Conservation (phyloP, 805 yeast species). For the Maudiozyma bulderi region DNA sequence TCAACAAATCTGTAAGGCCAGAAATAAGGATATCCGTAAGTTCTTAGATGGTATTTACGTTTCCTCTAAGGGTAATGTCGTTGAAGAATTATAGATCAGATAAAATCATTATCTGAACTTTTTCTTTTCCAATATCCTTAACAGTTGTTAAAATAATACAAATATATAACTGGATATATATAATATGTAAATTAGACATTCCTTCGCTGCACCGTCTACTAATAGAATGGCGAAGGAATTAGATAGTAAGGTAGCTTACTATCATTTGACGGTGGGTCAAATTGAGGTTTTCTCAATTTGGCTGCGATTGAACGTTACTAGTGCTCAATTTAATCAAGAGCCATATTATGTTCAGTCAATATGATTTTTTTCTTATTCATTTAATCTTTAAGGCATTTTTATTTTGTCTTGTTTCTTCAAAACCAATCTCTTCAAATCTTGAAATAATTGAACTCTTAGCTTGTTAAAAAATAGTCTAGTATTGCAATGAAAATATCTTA, state of each 20-base stretch:
- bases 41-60: slow-evolving; percentile 99
- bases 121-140: not conserved
- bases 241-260: not conserved
- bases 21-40: slow-evolving; percentile 99
- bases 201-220: not conserved
- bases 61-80: slow-evolving; percentile 86
- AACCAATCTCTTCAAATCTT: no score
- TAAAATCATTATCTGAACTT: not conserved
- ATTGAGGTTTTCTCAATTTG: not conserved
- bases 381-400: not conserved
- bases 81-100: slow-evolving; percentile 41
- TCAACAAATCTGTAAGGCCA: slow-evolving; percentile 95
- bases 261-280: not conserved
- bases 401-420: not conserved
- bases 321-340: slow-evolving; percentile 14
- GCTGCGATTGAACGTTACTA: slow-evolving; percentile 9
- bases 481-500: no score
- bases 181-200: not conserved
- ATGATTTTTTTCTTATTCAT: not conserved
- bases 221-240: not conserved
- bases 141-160: not conserved
- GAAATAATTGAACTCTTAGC: no score
- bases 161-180: not conserved
- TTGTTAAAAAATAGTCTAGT: no score
- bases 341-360: slow-evolving; percentile 7